Conservation (phyloP, 2,329 filamentous ascomycete species). For the Fusarium euwallaceae region DNA sequence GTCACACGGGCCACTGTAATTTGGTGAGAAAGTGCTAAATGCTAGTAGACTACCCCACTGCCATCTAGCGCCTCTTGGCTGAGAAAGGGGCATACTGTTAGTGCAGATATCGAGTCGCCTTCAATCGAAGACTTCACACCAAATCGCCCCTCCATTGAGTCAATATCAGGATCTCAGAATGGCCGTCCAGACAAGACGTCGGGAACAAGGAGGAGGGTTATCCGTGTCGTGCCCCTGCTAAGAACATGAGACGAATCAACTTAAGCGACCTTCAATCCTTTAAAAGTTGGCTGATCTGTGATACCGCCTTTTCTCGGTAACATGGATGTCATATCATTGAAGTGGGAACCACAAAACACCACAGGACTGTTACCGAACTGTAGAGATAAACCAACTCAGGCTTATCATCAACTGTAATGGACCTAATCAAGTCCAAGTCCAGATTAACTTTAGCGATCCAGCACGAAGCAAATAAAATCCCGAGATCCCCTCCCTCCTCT, state of each 20-base stretch:
- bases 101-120: background rate
- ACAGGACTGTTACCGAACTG: background rate
- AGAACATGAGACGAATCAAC: background rate
- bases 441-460: background rate
- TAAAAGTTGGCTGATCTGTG: background rate
- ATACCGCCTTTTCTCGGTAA: background rate
- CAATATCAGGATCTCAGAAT: background rate
- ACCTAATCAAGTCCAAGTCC: too few species aligned
- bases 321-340: background rate
- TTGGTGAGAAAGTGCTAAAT: background rate
- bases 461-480: background rate
- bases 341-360: background rate
- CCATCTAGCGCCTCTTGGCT: background rate
- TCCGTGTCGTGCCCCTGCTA: background rate
- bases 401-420: background rate
- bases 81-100: background rate
- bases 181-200: background rate
- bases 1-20: background rate
- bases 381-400: background rate
- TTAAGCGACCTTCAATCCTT: background rate
- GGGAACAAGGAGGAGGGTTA: background rate
- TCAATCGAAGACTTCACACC: background rate
- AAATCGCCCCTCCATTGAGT: background rate
- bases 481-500: background rate
- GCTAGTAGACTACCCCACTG: background rate